Base-by-base conservation (phyloP, 2,329 filamentous ascomycete species). In the Tympanopsis confertula region DNA sequence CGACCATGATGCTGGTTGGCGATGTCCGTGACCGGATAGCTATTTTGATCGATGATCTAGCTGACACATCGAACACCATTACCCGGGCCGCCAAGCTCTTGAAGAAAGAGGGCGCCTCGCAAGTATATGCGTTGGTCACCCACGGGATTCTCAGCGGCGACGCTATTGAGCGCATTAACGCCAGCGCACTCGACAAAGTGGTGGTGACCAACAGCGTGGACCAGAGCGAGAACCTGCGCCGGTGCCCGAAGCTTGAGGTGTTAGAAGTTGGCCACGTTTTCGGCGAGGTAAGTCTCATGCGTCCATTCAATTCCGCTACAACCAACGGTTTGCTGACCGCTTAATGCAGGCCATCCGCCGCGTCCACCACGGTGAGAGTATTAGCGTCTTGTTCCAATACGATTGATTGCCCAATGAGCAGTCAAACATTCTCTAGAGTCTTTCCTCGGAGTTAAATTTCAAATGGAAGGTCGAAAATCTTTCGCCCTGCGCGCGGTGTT, bases 291-390 rank as follows among this genome's bases (percentile, higher is more conserved):
- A 33, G 30, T 18, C 2, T 17, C n/a, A 19, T 29, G 5, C 12
- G 19, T 19, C 17, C 17, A 17, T 37, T 37, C 29, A 13, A 39
- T 39, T 12, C 4, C 20, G 18, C 32, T 37, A 38, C 19, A 32
- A 13, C 20, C 7, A 39, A 13, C 30, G 4, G 22, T 19, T 18
- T 20, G 14, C 35, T 22, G 40, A 52, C 57, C 45, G 57, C 41
- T 35, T 29, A 18, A 7, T 33, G 15, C 15, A 33, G 30, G 30
- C 91, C 37, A 95, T 96, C 49, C 83, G 91, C 45, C 78, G 91
- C 44, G 89, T 96, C 41, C 91, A 98, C 62, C 88, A 96, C 59
- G 91, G 91, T 51, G 91, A 98, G 66, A 94, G 86, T 53, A 94
- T 98, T 62, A 94, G 87, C 57, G 86, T 91, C 43, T 71, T 98